Evolutionary conservation across 164 flowering plant species (phyloP).

Genomic region (Stephania yunnanensis): DNA sequence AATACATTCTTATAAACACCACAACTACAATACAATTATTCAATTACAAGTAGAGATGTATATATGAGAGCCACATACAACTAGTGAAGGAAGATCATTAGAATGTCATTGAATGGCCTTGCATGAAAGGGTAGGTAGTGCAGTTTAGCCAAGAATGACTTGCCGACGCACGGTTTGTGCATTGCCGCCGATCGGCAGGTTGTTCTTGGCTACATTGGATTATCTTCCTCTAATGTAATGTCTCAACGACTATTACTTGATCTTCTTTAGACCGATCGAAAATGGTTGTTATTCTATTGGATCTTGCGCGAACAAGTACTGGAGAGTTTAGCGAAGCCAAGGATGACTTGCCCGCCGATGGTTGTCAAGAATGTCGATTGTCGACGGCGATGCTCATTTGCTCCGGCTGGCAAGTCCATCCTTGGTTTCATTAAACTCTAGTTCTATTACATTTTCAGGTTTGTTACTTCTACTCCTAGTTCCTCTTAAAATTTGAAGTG

Average conservation of each 20-base stretch:
- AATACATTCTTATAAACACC: constrained; percentile 8
- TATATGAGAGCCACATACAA: background rate
- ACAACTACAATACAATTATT: background rate
- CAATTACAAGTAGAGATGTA: constrained; percentile 4
- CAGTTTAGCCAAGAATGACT: constrained; percentile 27
- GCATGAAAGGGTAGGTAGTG: constrained; percentile 23
- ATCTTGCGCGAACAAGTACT: constrained; percentile 22
- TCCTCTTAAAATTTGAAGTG: background rate
- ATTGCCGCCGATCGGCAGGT: background rate
- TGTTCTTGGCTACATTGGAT: constrained; percentile 7
- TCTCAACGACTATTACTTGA: background rate
- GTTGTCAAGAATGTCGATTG: background rate
- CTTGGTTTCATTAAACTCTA: constrained; percentile 44
- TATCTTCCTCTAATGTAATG: constrained; percentile 4
- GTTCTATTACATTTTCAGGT: no score
- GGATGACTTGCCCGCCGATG: constrained; percentile 33
- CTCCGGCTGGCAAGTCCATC: constrained; percentile 29
- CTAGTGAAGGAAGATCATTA: background rate
- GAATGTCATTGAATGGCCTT: constrained; percentile 13
- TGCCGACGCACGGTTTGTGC: constrained; percentile 14
- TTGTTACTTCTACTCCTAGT: background rate
- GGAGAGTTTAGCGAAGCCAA: constrained; percentile 14
- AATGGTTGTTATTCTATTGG: constrained; percentile 4
- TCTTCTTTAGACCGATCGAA: background rate
- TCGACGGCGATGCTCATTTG: background rate